Percentiles rank a stretch among this genome's conserved stretches.
phyloP scores from a whole-genome alignment of 805 yeast genomes.

The Saccharomycopsis synnaedendra region DNA sequence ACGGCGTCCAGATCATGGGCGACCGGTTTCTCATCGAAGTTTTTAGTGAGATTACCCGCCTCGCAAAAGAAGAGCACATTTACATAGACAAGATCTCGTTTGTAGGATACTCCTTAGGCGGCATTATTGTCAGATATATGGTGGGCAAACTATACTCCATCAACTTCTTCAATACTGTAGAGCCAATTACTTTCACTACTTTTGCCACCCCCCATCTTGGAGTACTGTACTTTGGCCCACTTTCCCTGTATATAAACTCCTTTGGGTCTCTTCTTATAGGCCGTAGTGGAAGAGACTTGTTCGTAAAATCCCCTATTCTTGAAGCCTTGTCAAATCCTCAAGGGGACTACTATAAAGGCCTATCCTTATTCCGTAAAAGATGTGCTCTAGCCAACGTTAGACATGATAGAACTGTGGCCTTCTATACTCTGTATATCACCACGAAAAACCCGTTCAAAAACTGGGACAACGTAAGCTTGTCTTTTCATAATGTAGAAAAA shows the following conservation, averaged over 20 bases:
- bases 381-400: slow-evolving; percentile 61
- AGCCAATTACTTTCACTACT: slow-evolving; percentile 53
- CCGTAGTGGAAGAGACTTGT: slow-evolving; percentile 64
- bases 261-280: slow-evolving; percentile 48
- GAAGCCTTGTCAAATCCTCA: slow-evolving; percentile 41
- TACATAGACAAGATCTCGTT: slow-evolving; percentile 52
- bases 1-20: slow-evolving; percentile 70
- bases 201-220: slow-evolving; percentile 79
- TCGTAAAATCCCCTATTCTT: slow-evolving; percentile 39
- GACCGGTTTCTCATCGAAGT: slow-evolving; percentile 62
- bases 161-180: slow-evolving; percentile 41
- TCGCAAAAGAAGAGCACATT: slow-evolving; percentile 23
- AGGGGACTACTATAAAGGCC: slow-evolving; percentile 40
- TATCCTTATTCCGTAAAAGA: slow-evolving; percentile 44
- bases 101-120: slow-evolving; percentile 86
- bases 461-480: slow-evolving; percentile 37
- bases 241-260: slow-evolving; percentile 29
- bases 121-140: slow-evolving; percentile 70
- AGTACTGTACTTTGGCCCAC: slow-evolving; percentile 34
- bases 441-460: slow-evolving; percentile 62
- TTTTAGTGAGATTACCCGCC: slow-evolving; percentile 28
- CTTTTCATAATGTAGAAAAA: slow-evolving; percentile 28
- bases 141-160: slow-evolving; percentile 56
- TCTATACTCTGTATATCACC: slow-evolving; percentile 72
- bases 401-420: slow-evolving; percentile 81